Base-by-base conservation (phyloP, 345 rosid species). In the Bruguiera parviflora region DNA sequence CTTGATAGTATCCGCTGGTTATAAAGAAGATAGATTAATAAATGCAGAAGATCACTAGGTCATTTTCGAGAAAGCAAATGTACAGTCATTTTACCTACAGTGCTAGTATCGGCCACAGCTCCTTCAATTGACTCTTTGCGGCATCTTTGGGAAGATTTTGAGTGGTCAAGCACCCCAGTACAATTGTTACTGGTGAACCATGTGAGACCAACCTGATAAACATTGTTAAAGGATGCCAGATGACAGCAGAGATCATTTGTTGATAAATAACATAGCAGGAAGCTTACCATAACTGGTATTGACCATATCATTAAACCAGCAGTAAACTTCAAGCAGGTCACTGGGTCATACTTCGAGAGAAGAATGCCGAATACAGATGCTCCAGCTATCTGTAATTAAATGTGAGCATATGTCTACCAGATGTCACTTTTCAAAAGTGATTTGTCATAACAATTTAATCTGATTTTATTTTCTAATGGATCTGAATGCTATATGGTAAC, bases 121-220 rank as follows among this genome's bases (percentile, higher is more conserved):
- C 47, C 82, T 55, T 61, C 85, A 31, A 47, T 31, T 65, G 79
- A 75, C 46, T 72, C 65, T 77, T 63, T 71, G 63, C 83, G 78
- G 78, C 87, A 79, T 58, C 74, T 52, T 63, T 83, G 88, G 52
- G 82, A 82, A 64, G 85, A 88, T 84, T 84, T 89, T 62, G 89
- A 52, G 11, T 86, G 91, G 77, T 87, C 99, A 68, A 94, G 94
- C 83, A 89, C 96, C 72, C 99, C 96, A 56, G 84, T 70, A 31
- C 96, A 89, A 70, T 91, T 82, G 79, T 83, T 89, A 87, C 91
- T 88, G 8, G 96, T 89, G 73, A 91, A 81, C 84, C 85, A 88
- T 64, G 92, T 73, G 62, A 94, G 89, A 74, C 77, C 76, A 72
- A 87, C 82, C 96, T 94, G 89, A 47, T 55, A 75, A 67, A 77